These are phyloP conservation scores for Pseudonitzschia delicatissima DNA, from an alignment of 108 stramenopile genomes.

Conservation along the genomic window DNA sequence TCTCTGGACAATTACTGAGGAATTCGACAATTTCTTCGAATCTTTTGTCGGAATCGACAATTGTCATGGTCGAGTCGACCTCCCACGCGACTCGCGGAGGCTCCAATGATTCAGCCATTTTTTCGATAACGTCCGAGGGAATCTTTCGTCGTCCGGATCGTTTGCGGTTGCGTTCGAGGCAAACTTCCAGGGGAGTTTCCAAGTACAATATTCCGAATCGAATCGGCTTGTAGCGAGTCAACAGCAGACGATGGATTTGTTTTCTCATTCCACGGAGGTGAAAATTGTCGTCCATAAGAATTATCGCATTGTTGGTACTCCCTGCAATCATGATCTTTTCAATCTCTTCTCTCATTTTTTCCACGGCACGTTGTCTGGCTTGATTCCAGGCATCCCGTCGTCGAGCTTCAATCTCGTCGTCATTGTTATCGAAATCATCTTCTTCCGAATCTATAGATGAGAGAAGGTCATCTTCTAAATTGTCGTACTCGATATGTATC, in stretches of 20 bases:
- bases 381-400: conserved; percentile 66
- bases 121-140: conserved; percentile 46
- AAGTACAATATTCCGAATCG: conserved; percentile 53
- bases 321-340: conserved; percentile 10
- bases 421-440: background rate
- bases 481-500: conserved; percentile 61
- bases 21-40: conserved; percentile 1
- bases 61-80: conserved; percentile 15
- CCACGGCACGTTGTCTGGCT: conserved; percentile 47
- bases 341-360: conserved; percentile 40
- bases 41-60: background rate
- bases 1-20: conserved; percentile 18
- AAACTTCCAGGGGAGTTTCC: conserved; percentile 47
- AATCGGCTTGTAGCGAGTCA: conserved; percentile 21
- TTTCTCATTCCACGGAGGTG: conserved; percentile 78
- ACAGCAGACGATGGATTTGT: conserved; percentile 50
- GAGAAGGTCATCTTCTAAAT: conserved; percentile 27
- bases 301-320: conserved; percentile 18
- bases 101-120: conserved; percentile 54
- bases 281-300: conserved; percentile 82
- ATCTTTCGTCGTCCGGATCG: conserved; percentile 38
- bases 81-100: conserved; percentile 52
- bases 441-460: background rate
- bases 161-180: conserved; percentile 53
- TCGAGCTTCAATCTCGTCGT: conserved; percentile 5